Percentiles rank a stretch among this genome's conserved stretches.
These are phyloP conservation scores for Annona squamosa DNA, from an alignment of 164 flowering plant species.

Conservation along the genomic window DNA sequence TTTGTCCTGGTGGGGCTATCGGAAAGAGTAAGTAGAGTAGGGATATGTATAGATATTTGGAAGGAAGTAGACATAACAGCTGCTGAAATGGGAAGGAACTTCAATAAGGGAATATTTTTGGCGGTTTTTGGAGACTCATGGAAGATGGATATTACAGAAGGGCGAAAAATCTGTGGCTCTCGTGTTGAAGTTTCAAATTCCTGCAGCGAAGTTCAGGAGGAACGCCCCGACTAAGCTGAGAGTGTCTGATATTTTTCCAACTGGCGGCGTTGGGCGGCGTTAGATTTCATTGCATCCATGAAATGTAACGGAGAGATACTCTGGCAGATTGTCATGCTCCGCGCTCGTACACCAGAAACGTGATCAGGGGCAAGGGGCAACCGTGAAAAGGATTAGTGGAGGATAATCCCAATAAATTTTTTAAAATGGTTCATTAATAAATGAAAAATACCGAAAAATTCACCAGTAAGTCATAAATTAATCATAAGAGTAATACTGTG, in stretches of 20 bases:
- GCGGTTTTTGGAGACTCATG: background rate
- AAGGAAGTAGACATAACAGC: conserved; percentile 14
- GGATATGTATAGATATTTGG: conserved; percentile 13
- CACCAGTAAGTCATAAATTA: no score
- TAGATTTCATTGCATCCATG: background rate
- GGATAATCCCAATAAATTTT: no score
- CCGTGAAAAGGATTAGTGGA: no score
- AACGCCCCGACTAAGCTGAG: background rate
- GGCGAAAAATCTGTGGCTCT: background rate
- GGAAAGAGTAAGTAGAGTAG: conserved; percentile 7
- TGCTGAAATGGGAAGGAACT: background rate
- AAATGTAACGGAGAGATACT: background rate
- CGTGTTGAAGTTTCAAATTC: background rate
- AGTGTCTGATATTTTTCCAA: background rate
- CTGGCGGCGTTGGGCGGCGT: background rate
- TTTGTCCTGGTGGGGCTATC: conserved; percentile 9
- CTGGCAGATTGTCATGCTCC: background rate
- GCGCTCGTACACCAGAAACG: background rate
- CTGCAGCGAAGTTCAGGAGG: background rate
- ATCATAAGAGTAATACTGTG: no score
- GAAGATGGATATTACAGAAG: background rate
- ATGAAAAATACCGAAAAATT: no score
- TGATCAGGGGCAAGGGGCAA: no score
- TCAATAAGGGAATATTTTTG: background rate
- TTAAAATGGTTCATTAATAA: no score